Base-by-base conservation (phyloP, 2,329 filamentous ascomycete species). In the Xylaria sp. region DNA sequence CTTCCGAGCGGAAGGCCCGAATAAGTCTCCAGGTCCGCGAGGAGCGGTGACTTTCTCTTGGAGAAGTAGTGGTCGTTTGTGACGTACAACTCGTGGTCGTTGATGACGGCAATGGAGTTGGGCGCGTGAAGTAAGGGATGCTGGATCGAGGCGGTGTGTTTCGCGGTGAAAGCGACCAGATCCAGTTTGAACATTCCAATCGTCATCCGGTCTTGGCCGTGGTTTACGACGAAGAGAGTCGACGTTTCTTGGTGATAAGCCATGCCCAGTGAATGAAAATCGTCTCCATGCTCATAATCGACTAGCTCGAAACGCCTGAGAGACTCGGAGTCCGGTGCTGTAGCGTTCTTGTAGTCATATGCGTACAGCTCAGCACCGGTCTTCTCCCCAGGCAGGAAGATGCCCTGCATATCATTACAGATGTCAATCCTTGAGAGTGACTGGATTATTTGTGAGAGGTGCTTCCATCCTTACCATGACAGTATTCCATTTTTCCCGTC, bases 131-230 rank as follows among this genome's bases (percentile, higher is more conserved):
- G 61, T 4, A 76, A 66, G 0, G 71, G 69, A 44, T 78, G 73
- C 44, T 63, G 60, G 48, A 78, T 66, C 0, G 72, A 72, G 37
- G 66, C 68, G 2, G 68, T 38, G 50, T 77, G 71, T 4, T 59
- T 72, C 1, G 73, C 74, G 1, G 65, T 70, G 22, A 70, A 54
- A 0, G 59, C 55, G 9, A 48, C 59, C 0, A 72, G 18, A 26
- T 76, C 72, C 0, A 78, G 60, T 34, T 62, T 63, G 60, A 78
- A 78, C 21, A 72, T 39, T 40, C 78, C 76, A 26, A 78, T 67
- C 0, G 69, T 64, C 2, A 73, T 59, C 8, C 70, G 69, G 8
- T 66, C 67, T 3, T 63, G 60, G 16, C 69, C 69, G 45, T 77
- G 74, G 60, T 71, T 78, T 1, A 66, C 60, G 2, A 72, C 69